Evolutionary conservation across 2,329 filamentous ascomycete genomes (phyloP), one percentile per base, ranked within the genome.

Genomic region (Ceratocystis smalleyi): DNA sequence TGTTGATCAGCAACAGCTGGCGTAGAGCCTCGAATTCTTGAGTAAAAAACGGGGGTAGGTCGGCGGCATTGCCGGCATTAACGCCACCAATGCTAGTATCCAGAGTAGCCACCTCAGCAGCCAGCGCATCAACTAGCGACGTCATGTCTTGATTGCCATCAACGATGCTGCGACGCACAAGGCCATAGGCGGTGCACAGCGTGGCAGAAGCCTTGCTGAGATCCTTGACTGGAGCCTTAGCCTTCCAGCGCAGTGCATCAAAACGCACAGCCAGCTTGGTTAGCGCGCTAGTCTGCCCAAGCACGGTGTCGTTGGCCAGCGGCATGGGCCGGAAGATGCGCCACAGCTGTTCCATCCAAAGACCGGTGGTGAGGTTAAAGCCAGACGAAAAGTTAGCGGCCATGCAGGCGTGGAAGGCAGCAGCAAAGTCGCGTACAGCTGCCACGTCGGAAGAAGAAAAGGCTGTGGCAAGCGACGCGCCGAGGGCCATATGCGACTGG

Each of bases 321-420:
- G 83, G 79, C 10, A 76, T 72, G 0, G 91, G 89, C 63, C 87
- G 82, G 70, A 95, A 82, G 1, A 77, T 70, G 51, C 82, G 81
- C 92, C 91, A 95, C 4, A 95, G 78, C 7, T 76, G 73, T 71
- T 94, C 88, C 88, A 95, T 94, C 68, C 83, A 86, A 12, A 91
- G 76, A 0, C 90, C 91, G 1, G 87, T 91, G 0, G 78, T 84
- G 15, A 95, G 75, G 64, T 84, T 83, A 75, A 91, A 91, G 1
- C 83, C 84, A 17, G 83, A 79, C 27, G 82, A 79, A 70, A 95
- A 92, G 61, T 79, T 79, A 47, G 75, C 75, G 54, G 79, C 74
- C 1, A 86, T 70, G 5, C 73, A 76, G 0, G 73, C 70, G 1
- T 77, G 69, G 43, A 82, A 70, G 8, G 71, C 68, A 1, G 70